Evolutionary conservation across 352 stramenopile genomes (phyloP), one percentile per base, ranked within the genome.

Genomic region (Bremia lactucae): DNA sequence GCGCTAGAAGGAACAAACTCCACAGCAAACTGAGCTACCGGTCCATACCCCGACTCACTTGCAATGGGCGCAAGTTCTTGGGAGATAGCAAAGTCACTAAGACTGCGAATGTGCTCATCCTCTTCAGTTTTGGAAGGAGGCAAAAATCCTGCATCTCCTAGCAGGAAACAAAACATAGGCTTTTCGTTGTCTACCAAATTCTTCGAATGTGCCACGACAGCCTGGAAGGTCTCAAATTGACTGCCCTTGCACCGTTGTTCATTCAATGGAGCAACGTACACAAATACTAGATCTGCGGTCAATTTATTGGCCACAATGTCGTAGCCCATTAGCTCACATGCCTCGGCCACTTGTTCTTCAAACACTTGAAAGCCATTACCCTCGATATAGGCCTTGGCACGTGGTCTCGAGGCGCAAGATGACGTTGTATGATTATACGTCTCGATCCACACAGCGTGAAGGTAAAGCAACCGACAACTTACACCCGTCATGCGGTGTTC

Each of bases 1-100:
- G 31, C 14, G 31, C 44, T 57, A 11, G 50, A 11, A 7, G 65
- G 67, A 20, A 68, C 62, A 56, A 84, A 92, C 49, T 92, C 79
- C 46, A 88, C 72, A 0, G 78, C 70, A 36, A 80, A 87, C 13
- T 88, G 74, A 6, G 68, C 67, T 21, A 85, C 47, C 0, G 68
- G 74, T 22, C 55, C 42, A 50, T 82, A 87, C 16, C 55, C 36
- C 2, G 61, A 71, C 1, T 55, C 42, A 18, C 65, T 41, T 9
- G 80, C 60, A 44, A 72, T 45, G 16, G 63, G 74, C 14, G 61
- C 57, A 10, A 92, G 62, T 24, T 80, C 56, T 40, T 87, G 79
- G 4, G 76, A 83, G 42, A 89, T 83, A 16, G 76, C 79, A 49
- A 92, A 87, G 38, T 75, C 76, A 42, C 74, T 87, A 6, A 92